Evolutionary conservation across 352 stramenopile species (phyloP).

Genomic region (Pythium utonaiense): DNA sequence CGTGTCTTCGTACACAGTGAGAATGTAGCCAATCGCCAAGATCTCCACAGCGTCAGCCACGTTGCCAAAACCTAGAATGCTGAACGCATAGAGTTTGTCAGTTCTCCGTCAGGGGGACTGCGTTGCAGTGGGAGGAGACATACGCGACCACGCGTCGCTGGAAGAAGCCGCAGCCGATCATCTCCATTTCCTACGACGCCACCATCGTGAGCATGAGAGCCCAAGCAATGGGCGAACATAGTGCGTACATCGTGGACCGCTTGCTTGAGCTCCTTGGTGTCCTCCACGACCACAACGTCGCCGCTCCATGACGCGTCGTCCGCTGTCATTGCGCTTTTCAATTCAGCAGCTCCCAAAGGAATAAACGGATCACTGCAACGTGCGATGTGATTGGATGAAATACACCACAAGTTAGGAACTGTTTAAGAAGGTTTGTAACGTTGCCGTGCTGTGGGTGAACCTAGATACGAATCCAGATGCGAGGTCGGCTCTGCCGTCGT

Average conservation of each 20-base stretch:
- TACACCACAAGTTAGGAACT: not conserved
- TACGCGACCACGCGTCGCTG: slow-evolving; percentile 67
- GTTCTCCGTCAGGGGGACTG: not conserved
- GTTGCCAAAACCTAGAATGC: slow-evolving; percentile 79
- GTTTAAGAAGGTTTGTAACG: not conserved
- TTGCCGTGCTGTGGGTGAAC: not conserved
- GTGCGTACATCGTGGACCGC: slow-evolving; percentile 49
- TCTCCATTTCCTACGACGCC: slow-evolving; percentile 57
- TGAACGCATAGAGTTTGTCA: slow-evolving; percentile 12
- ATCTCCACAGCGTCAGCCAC: slow-evolving; percentile 89
- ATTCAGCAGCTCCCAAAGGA: slow-evolving; percentile 1
- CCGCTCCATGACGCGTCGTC: not conserved
- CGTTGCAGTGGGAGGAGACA: slow-evolving; percentile 23
- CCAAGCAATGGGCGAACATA: not conserved
- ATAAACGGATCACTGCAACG: not conserved
- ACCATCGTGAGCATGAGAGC: not conserved
- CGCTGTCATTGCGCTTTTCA: slow-evolving; percentile 1
- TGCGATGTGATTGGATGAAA: slow-evolving; percentile 9
- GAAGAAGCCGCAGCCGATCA: slow-evolving; percentile 68
- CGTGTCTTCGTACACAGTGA: slow-evolving; percentile 69
- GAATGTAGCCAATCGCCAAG: slow-evolving; percentile 87
- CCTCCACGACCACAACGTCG: slow-evolving; percentile 38
- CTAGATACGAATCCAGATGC: not conserved
- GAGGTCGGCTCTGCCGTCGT: not conserved
- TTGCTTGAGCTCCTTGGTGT: slow-evolving; percentile 59